A percentile compares a stretch with the other conserved stretches of the same genome.
Conservation (phyloP, 2,329 filamentous ascomycete species). For the Chaetomium sp. region DNA sequence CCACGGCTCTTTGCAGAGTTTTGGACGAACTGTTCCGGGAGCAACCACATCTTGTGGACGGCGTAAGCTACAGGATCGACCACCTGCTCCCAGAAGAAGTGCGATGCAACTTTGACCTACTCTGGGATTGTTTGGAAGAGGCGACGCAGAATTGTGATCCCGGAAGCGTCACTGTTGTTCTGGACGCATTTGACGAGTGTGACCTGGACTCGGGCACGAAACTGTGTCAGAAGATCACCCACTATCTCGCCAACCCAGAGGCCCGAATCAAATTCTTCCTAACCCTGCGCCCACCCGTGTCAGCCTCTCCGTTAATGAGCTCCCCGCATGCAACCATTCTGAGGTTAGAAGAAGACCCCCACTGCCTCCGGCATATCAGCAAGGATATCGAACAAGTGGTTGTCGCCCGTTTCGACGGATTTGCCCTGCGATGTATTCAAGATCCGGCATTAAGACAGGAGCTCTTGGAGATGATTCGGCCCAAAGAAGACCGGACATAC, state of each 20-base stretch:
- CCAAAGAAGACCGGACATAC: constrained; percentile 16
- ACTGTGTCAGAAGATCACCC: constrained; percentile 8
- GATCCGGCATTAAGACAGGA: constrained; percentile 11
- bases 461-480: constrained; percentile 10
- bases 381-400: constrained; percentile 18
- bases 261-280: constrained; percentile 17
- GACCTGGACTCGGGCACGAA: constrained; percentile 14
- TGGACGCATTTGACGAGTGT: constrained; percentile 18
- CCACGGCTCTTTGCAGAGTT: constrained; percentile 15
- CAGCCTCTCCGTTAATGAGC: background rate
- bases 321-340: background rate
- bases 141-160: constrained; percentile 10
- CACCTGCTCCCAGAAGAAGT: constrained; percentile 17
- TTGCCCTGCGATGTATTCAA: constrained; percentile 14
- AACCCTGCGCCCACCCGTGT: constrained; percentile 12
- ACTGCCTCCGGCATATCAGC: constrained; percentile 14
- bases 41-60: constrained; percentile 11
- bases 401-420: constrained; percentile 14
- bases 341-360: constrained; percentile 14
- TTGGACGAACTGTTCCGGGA: constrained; percentile 16
- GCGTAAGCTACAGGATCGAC: constrained; percentile 7
- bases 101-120: constrained; percentile 17
- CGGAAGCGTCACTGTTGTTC: constrained; percentile 13
- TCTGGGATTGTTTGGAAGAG: constrained; percentile 13
- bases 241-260: constrained; percentile 5